Base-by-base conservation (phyloP, 2,329 filamentous ascomycete genomes). In the Fusarium gaditjirri region DNA sequence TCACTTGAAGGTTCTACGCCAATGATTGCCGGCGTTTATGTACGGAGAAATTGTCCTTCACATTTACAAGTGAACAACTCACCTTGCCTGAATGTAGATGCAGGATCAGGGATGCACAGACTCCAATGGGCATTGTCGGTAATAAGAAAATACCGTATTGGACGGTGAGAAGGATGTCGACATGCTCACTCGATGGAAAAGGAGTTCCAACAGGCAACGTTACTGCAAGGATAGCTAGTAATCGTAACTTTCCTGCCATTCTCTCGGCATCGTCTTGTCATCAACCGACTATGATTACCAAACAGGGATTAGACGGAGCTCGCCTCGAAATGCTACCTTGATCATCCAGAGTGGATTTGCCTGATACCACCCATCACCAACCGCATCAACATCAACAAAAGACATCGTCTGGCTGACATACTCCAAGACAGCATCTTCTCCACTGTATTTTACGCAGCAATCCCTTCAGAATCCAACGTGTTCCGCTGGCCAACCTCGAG, bases 31-130 rank as follows among this genome's bases (percentile, higher is more conserved):
- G 52, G 46, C 31, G 52, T 53, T 54, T 36, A 16, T 21, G 27
- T 12, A 27, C 36, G 10, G 13, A 46, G n/a, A 50, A 23, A 42
- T 8, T 41, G 16, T 3, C 13, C 9, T 33, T 42, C 8, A 33
- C 10, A 12, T 33, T 42, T 6, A 33, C 10, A n/a, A 52, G 23
- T 44, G 23, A 23, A 42, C 53, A 60, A 46, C 44, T 50, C 23
- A 52, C 29, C 29, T 33, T 21, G 8, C 47, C 38, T 49, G 46
- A 21, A 31, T 53, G 53, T 31, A 41, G 36, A 29, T 53, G 65
- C 65, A 68, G 64, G 65, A 68, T 63, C 64, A 68, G 31, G 33
- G 61, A 53, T 61, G 27, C 38, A 38, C 27, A 55, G 61, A 49
- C 56, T 35, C n/a, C 38, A 64, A 50, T 65, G 27, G 29, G n/a